Percentiles rank a stretch among this genome's conserved stretches.
Conservation (phyloP, 139 green algal genomes). For the Penium margaritaceum region DNA sequence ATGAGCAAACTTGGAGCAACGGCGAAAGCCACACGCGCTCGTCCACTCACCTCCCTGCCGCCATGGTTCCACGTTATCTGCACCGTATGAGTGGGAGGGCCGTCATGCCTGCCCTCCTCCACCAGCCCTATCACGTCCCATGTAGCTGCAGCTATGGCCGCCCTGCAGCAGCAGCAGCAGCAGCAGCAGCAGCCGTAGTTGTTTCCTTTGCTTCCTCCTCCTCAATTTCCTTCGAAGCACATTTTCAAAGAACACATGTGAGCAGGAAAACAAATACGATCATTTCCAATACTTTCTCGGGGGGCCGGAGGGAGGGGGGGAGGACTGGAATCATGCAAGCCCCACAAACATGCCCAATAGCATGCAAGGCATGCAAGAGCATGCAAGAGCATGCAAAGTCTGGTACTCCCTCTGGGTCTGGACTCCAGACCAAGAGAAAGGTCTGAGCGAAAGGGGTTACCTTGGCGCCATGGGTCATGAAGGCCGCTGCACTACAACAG, state of each 20-base stretch:
- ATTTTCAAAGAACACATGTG: not conserved
- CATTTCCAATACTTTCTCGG: no score
- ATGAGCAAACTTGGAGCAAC: no score
- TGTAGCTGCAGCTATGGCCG: slow-evolving; percentile 13
- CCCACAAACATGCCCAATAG: not conserved
- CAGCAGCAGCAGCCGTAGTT: no score
- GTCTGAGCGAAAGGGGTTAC: no score
- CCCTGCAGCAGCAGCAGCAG: no score
- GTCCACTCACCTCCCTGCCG: slow-evolving; percentile 20
- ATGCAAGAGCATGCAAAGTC: not conserved
- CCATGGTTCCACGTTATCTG: slow-evolving; percentile 35
- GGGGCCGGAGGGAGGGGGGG: not conserved
- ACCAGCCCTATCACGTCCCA: slow-evolving; percentile 20
- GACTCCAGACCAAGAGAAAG: not conserved
- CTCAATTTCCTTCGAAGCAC: not conserved
- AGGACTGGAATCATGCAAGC: not conserved
- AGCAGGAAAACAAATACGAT: no score
- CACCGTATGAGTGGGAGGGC: slow-evolving; percentile 11
- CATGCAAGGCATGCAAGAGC: not conserved
- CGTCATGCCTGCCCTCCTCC: not conserved
- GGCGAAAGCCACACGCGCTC: no score
- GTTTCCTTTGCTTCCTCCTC: no score
- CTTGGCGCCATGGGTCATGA: no score
- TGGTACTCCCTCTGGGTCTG: not conserved
- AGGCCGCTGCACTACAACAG: no score